Evolutionary conservation across 345 rosid species (phyloP).

Genomic region (Pistacia vera): DNA sequence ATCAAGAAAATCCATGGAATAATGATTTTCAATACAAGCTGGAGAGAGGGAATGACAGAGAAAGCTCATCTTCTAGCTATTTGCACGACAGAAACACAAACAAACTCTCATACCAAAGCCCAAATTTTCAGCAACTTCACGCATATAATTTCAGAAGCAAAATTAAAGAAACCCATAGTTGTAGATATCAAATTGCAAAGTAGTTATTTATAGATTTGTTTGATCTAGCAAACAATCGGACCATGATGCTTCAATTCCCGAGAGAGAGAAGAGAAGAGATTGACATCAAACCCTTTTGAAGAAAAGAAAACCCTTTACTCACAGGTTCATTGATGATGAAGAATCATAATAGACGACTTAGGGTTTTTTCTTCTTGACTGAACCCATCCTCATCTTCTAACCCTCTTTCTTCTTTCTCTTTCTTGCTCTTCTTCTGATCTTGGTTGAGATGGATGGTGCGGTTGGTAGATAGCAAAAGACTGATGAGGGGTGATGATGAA

Average conservation of each 20-base stretch:
- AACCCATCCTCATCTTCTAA: conserved; percentile 29
- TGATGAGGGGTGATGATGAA: conserved; percentile 33
- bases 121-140: background rate
- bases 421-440: conserved; percentile 18
- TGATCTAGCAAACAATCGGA: conserved; percentile 50
- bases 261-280: conserved; percentile 24
- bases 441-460: conserved; percentile 21
- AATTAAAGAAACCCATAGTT: conserved; percentile 9
- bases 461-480: conserved; percentile 33
- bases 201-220: conserved; percentile 9
- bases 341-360: conserved; percentile 1
- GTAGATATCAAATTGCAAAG: background rate
- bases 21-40: background rate
- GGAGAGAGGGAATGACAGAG: background rate
- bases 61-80: background rate
- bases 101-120: background rate
- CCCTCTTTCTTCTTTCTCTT: conserved; percentile 21
- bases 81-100: background rate
- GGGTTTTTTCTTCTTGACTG: conserved; percentile 50
- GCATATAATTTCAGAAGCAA: background rate
- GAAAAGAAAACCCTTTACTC: conserved; percentile 20
- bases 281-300: conserved; percentile 16
- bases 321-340: conserved; percentile 7
- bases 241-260: conserved; percentile 68
- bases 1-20: background rate